phyloP scores from a whole-genome alignment of 371 early-diverging fungal species.

The Mucor velutinosus region DNA sequence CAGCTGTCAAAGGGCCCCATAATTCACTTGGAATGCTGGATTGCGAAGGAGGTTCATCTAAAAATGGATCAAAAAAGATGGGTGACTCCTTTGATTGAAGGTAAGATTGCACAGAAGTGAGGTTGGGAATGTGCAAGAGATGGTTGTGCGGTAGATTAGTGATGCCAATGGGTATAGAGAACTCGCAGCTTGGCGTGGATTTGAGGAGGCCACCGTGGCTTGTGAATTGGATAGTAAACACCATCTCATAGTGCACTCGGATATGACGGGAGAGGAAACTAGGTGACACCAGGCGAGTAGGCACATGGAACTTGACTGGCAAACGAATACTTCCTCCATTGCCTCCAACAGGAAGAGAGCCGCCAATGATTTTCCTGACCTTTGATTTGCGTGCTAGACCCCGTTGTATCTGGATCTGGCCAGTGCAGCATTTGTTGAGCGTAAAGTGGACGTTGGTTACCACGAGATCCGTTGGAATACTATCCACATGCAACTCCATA shows the following conservation, averaged over 20 bases:
- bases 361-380: constrained; percentile 8
- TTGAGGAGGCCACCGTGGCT: constrained; percentile 20
- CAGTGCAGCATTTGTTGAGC: constrained; percentile 29
- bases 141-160: constrained; percentile 39
- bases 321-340: constrained; percentile 19
- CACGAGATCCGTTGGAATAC: constrained; percentile 20
- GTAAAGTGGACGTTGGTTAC: constrained; percentile 18
- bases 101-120: constrained; percentile 35
- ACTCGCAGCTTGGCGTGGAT: constrained; percentile 18
- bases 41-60: constrained; percentile 33
- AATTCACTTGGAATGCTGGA: constrained; percentile 9
- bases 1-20: constrained; percentile 23
- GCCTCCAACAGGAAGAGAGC: constrained; percentile 15
- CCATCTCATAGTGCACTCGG: constrained; percentile 31
- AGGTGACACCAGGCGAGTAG: constrained; percentile 40
- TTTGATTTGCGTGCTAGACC: constrained; percentile 29
- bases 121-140: constrained; percentile 35
- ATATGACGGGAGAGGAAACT: constrained; percentile 35
- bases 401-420: constrained; percentile 32
- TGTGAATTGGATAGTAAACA: constrained; percentile 26
- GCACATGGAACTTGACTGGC: constrained; percentile 32
- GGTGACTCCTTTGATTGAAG: constrained; percentile 33
- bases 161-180: constrained; percentile 35
- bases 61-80: constrained; percentile 33
- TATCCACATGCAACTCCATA: constrained; percentile 20